phyloP scores from a whole-genome alignment of 2,329 filamentous ascomycete species.

The Exophiala oligosperma region DNA sequence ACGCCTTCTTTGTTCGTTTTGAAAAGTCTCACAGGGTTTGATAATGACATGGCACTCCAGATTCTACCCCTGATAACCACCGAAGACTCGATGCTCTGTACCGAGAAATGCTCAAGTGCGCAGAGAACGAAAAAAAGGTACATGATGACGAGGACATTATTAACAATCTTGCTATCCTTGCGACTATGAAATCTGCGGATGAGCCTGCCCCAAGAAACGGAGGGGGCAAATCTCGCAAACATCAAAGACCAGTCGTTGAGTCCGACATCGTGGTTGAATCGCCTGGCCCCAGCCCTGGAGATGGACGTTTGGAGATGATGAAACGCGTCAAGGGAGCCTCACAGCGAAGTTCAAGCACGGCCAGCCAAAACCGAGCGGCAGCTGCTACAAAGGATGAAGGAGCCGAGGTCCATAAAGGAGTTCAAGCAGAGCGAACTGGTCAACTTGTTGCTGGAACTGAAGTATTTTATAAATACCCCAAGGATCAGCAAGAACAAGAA shows the following conservation, averaged over 20 bases:
- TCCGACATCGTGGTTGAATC: constrained; percentile 48
- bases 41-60: constrained; percentile 6
- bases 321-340: constrained; percentile 45
- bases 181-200: constrained; percentile 50
- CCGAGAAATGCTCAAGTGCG: constrained; percentile 47
- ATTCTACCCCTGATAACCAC: constrained; percentile 25
- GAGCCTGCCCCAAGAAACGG: constrained; percentile 44
- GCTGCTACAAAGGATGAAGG: constrained; percentile 44
- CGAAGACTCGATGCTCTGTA: constrained; percentile 45
- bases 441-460: constrained; percentile 48
- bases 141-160: constrained; percentile 52
- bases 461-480: constrained; percentile 53
- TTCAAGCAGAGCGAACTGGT: constrained; percentile 45
- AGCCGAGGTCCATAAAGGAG: constrained; percentile 42
- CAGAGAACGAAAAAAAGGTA: constrained; percentile 50
- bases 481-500: constrained; percentile 52
- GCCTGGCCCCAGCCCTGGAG: constrained; percentile 42
- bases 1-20: not conserved
- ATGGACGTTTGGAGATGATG: constrained; percentile 41
- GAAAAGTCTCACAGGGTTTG: not conserved
- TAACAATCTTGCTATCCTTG: constrained; percentile 51
- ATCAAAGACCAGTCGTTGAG: constrained; percentile 38
- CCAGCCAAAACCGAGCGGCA: constrained; percentile 27
- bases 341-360: constrained; percentile 38
- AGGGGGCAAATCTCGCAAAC: constrained; percentile 47